phyloP scores from a whole-genome alignment of 129 eudicot species.

The Tanacetum coccineum region DNA sequence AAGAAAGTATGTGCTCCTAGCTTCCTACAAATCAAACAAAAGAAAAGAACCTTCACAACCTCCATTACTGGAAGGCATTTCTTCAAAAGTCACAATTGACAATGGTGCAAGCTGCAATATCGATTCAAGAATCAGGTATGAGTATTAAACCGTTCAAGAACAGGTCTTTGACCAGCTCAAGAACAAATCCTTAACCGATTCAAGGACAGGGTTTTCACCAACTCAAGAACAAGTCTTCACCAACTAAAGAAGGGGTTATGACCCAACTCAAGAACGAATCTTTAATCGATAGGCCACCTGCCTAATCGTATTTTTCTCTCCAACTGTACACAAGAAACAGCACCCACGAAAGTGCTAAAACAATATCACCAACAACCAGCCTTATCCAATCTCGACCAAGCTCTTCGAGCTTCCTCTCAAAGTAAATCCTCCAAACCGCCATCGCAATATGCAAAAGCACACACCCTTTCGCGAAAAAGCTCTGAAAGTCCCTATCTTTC shows the following conservation, averaged over 20 bases:
- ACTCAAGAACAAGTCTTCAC: conserved; percentile 3
- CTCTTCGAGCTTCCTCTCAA: conserved; percentile 64
- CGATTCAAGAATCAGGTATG: neutral
- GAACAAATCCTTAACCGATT: too few species aligned
- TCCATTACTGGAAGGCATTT: conserved; percentile 26
- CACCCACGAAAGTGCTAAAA: conserved; percentile 73
- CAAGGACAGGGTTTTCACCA: neutral
- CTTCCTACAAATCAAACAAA: conserved; percentile 20
- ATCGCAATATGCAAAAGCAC: conserved; percentile 74
- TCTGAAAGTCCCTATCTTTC: conserved; percentile 75
- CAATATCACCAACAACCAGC: conserved; percentile 62
- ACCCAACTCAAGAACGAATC: neutral
- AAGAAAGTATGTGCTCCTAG: conserved; percentile 23
- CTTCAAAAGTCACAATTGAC: conserved; percentile 21
- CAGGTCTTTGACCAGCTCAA: neutral
- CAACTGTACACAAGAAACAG: conserved; percentile 74
- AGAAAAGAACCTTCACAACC: conserved; percentile 25
- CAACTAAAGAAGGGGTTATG: too few species aligned
- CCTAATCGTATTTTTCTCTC: conserved; percentile 93
- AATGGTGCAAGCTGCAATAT: conserved; percentile 1
- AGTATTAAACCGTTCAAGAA: conserved; percentile 5
- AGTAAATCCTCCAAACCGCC: conserved; percentile 79
- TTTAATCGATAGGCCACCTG: neutral
- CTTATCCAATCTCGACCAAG: conserved; percentile 68
- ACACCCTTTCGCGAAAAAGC: conserved; percentile 90